Conservation (phyloP, 2,329 filamentous ascomycete species). For the Cladorrhinum sp. region DNA sequence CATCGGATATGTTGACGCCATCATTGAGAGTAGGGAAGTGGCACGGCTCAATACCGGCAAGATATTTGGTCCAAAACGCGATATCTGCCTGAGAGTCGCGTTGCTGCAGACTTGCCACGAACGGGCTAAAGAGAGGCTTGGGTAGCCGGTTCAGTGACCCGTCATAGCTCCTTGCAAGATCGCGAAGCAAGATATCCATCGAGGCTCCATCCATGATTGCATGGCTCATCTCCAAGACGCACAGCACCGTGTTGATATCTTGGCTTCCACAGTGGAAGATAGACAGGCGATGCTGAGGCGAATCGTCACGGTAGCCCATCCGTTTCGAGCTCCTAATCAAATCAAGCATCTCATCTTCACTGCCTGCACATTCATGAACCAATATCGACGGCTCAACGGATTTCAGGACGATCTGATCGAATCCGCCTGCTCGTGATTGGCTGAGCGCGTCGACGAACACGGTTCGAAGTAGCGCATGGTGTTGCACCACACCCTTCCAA, state of each 20-base stretch:
- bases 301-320: slow-evolving; percentile 26
- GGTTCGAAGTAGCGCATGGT: slow-evolving; percentile 31
- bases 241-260: slow-evolving; percentile 34
- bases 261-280: slow-evolving; percentile 36
- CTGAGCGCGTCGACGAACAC: slow-evolving; percentile 28
- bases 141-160: slow-evolving; percentile 18
- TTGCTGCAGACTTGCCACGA: slow-evolving; percentile 21
- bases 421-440: slow-evolving; percentile 16
- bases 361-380: slow-evolving; percentile 10
- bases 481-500: slow-evolving; percentile 26
- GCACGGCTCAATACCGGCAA: slow-evolving; percentile 44
- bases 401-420: slow-evolving; percentile 32
- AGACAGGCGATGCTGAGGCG: slow-evolving; percentile 34
- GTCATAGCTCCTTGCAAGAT: slow-evolving; percentile 45
- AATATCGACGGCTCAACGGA: slow-evolving; percentile 12
- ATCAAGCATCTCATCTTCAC: slow-evolving; percentile 22
- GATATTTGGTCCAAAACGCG: slow-evolving; percentile 44
- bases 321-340: slow-evolving; percentile 34
- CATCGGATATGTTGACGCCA: slow-evolving; percentile 8
- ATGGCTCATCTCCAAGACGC: slow-evolving; percentile 50
- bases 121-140: slow-evolving; percentile 21
- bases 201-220: slow-evolving; percentile 51
- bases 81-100: slow-evolving; percentile 32
- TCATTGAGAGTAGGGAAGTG: slow-evolving; percentile 38
- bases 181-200: slow-evolving; percentile 45